These are phyloP conservation scores for Hypoxylon sp. DNA, from an alignment of 2,329 filamentous ascomycete species.

Conservation along the genomic window DNA sequence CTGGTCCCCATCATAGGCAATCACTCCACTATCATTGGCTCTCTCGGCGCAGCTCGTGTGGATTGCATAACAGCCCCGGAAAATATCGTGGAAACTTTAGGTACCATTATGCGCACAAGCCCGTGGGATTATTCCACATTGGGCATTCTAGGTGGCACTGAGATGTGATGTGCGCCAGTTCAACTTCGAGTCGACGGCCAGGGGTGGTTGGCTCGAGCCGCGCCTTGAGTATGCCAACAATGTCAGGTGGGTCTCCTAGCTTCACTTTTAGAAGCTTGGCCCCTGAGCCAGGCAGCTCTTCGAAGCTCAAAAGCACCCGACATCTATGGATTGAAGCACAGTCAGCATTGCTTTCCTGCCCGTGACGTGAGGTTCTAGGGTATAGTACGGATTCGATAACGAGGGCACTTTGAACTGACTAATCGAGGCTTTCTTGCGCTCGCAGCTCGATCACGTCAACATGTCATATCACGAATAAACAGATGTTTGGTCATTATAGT, in stretches of 20 bases:
- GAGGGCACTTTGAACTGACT: background rate
- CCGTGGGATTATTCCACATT: slow-evolving; percentile 5
- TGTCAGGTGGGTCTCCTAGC: background rate
- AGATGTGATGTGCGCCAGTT: background rate
- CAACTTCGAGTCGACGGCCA: background rate
- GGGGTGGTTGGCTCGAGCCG: slow-evolving; percentile 6
- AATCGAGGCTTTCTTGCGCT: background rate
- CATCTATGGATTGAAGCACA: background rate
- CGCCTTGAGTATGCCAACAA: background rate
- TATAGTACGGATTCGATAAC: slow-evolving; percentile 1
- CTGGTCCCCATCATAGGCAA: slow-evolving; percentile 23
- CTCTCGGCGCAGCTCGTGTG: slow-evolving; percentile 1
- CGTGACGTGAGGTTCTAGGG: background rate
- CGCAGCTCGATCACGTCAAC: slow-evolving; percentile 11
- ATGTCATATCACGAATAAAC: background rate
- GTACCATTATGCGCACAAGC: background rate
- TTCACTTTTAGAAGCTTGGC: background rate
- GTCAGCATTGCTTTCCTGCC: background rate
- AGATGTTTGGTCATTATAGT: background rate
- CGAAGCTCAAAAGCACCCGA: background rate
- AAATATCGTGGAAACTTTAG: slow-evolving; percentile 7
- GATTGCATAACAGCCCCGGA: slow-evolving; percentile 6
- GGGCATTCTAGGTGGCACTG: background rate
- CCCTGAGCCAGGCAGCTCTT: background rate
- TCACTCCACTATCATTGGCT: slow-evolving; percentile 28